Percentiles rank a stretch among this genome's conserved stretches.
These are phyloP conservation scores for Salix exigua DNA, from an alignment of 345 rosid genomes.

Conservation along the genomic window DNA sequence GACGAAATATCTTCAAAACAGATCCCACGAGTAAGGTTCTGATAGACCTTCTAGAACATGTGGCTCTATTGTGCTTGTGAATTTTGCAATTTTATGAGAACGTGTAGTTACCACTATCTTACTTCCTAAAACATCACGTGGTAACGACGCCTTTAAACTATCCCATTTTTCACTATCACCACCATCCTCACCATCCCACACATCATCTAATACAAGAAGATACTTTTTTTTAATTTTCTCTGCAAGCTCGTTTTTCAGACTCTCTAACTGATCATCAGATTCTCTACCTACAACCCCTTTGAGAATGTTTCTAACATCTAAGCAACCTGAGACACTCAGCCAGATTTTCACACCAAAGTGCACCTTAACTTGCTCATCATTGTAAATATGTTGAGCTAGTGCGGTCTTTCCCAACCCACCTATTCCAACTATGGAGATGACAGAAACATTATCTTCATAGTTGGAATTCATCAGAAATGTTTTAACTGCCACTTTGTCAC, in stretches of 20 bases:
- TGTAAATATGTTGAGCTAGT: constrained; percentile 17
- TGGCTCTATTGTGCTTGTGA: background rate
- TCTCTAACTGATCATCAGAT: background rate
- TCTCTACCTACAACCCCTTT: background rate
- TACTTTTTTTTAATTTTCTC: background rate
- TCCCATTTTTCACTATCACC: background rate
- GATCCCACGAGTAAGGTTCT: background rate
- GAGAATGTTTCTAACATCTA: constrained; percentile 5
- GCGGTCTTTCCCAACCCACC: constrained; percentile 29
- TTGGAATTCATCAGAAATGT: constrained; percentile 2
- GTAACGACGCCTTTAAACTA: background rate
- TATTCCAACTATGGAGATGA: constrained; percentile 21
- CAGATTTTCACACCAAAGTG: constrained; percentile 21
- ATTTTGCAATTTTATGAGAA: background rate
- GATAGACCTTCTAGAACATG: background rate
- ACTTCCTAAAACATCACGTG: constrained; percentile 1
- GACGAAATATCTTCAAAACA: background rate
- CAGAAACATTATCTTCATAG: constrained; percentile 2
- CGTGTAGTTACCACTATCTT: background rate
- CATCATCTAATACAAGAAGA: constrained; percentile 24
- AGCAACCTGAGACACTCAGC: constrained; percentile 16
- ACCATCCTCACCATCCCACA: constrained; percentile 14
- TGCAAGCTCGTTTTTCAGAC: background rate
- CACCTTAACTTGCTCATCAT: constrained; percentile 9
- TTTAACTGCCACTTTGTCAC: constrained; percentile 9